Conservation (phyloP, 345 rosid genomes). For the Mercurialis annua region DNA sequence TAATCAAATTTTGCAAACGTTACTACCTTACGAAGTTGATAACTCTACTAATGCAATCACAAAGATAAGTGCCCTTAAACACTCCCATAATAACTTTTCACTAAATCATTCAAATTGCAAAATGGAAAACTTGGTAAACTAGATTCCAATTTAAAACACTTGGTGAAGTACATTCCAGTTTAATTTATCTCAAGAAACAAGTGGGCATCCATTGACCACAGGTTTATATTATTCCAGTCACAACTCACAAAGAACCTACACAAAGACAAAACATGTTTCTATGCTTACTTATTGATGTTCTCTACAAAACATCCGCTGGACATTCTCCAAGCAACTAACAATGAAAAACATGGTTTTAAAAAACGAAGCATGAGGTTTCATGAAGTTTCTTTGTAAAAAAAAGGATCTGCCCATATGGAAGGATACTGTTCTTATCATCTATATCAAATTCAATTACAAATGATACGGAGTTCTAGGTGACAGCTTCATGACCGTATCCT, state of each 20-base stretch:
- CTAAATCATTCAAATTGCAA: not conserved
- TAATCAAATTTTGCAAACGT: not conserved
- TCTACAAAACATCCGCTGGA: not conserved
- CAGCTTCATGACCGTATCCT: not conserved
- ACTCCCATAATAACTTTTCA: not conserved
- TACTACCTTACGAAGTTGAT: not conserved
- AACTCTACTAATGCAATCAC: not conserved
- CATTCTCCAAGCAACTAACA: not conserved
- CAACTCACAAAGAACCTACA: not conserved
- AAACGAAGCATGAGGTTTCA: not conserved
- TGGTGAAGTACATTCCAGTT: not conserved
- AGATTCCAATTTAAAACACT: not conserved
- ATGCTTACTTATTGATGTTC: not conserved
- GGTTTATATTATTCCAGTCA: not conserved
- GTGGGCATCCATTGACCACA: not conserved
- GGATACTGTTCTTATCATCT: not conserved
- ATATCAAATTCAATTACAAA: not conserved
- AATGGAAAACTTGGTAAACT: not conserved
- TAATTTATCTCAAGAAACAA: not conserved
- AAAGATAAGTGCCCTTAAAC: not conserved
- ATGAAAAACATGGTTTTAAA: not conserved
- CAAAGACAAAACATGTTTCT: not conserved
- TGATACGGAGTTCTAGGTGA: not conserved
- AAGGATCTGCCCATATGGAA: not conserved
- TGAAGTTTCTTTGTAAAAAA: not conserved